These are phyloP conservation scores for Glycyrrhiza uralensis DNA, from an alignment of 306 rosid species.

Conservation along the genomic window DNA sequence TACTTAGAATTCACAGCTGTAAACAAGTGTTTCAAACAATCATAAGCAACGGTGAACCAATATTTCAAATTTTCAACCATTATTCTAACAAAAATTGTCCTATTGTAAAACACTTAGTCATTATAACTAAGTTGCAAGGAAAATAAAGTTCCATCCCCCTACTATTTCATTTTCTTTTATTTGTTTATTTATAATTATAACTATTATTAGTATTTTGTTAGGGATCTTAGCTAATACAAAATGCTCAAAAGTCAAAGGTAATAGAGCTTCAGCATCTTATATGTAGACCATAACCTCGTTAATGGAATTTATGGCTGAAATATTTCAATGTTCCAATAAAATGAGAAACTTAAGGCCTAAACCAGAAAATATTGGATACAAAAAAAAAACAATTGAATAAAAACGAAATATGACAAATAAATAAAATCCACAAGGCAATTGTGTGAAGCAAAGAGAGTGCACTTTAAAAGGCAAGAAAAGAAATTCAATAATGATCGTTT, in stretches of 20 bases:
- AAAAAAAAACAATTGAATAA: neutral
- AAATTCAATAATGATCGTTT: neutral
- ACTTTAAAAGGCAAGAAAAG: neutral
- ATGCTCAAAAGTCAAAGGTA: neutral
- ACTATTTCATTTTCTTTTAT: neutral
- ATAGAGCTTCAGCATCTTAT: neutral
- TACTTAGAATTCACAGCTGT: neutral
- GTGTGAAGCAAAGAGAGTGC: neutral
- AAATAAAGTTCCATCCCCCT: slow-evolving; percentile 5
- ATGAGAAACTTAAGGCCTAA: neutral
- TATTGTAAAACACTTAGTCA: neutral
- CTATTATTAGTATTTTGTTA: neutral
- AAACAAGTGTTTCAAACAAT: neutral
- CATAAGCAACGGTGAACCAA: neutral
- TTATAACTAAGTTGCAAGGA: neutral
- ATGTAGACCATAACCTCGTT: neutral
- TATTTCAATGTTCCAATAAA: neutral
- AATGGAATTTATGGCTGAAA: neutral
- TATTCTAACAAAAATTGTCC: neutral
- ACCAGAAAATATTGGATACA: neutral
- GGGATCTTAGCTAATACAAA: slow-evolving; percentile 3
- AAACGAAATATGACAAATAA: neutral
- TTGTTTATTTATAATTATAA: neutral
- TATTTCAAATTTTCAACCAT: neutral
- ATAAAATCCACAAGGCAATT: neutral